Conservation (phyloP, 2,329 filamentous ascomycete species). For the Xylariaceae sp. region DNA sequence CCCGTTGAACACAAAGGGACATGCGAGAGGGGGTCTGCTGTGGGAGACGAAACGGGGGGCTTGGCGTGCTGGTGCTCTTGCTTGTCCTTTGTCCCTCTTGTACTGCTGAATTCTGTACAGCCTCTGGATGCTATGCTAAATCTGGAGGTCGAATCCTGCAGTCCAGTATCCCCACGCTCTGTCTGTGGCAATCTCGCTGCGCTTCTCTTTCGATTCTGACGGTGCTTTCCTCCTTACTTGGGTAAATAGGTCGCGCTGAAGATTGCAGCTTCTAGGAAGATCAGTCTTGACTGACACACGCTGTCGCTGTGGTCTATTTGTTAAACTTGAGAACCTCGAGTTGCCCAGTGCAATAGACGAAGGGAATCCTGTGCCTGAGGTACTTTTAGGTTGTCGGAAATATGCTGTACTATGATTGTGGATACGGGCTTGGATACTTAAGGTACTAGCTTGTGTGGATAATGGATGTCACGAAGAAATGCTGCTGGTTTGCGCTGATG, state of each 20-base stretch:
- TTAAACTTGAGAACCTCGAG: not conserved
- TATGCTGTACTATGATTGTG: not conserved
- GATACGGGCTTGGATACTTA: constrained; percentile 3
- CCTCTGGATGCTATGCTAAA: not conserved
- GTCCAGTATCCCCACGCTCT: not conserved
- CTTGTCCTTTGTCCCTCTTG: constrained; percentile 15
- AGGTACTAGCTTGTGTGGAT: not conserved
- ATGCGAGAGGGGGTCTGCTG: constrained; percentile 6
- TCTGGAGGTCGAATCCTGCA: not conserved
- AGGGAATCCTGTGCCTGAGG: not conserved
- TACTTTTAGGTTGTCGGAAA: not conserved
- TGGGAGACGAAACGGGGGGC: constrained; percentile 10
- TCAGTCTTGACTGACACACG: no score
- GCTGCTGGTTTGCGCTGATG: constrained; percentile 2
- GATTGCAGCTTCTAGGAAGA: no score
- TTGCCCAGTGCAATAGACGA: not conserved
- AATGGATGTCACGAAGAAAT: constrained; percentile 2
- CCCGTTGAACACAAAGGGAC: constrained; percentile 13
- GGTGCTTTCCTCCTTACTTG: no score
- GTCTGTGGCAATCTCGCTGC: not conserved
- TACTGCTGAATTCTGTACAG: not conserved
- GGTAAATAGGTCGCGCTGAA: no score
- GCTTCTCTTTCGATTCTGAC: no score
- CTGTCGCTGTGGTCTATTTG: no score
- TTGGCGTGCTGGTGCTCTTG: constrained; percentile 12